A percentile compares a stretch with the other conserved stretches of the same genome.
phyloP scores from a whole-genome alignment of 129 eudicot genomes.

The Flaveria ramosissima region DNA sequence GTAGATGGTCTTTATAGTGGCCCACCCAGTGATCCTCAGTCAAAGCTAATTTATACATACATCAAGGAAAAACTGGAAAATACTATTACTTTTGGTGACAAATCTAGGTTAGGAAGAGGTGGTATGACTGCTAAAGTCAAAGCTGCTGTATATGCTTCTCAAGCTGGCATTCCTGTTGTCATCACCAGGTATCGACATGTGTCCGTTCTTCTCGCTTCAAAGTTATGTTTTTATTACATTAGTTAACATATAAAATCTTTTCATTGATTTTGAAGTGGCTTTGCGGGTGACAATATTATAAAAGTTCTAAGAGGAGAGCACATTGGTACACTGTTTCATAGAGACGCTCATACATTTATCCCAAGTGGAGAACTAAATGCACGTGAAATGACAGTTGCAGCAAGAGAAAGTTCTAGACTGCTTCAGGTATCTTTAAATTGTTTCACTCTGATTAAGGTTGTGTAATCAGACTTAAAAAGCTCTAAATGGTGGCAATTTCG shows the following conservation, averaged over 20 bases:
- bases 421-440: slow-evolving; percentile 63
- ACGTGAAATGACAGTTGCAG: slow-evolving; percentile 91
- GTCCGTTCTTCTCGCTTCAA: neutral
- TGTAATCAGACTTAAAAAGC: neutral
- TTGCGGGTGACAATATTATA: slow-evolving; percentile 67
- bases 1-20: slow-evolving; percentile 97
- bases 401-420: slow-evolving; percentile 86
- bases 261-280: slow-evolving; percentile 59
- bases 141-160: slow-evolving; percentile 92
- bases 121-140: slow-evolving; percentile 99
- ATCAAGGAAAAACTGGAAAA: slow-evolving; percentile 80
- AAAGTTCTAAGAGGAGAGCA: slow-evolving; percentile 68
- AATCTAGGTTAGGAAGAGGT: slow-evolving; percentile 93
- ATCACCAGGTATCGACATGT: slow-evolving; percentile 69
- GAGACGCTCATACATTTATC: slow-evolving; percentile 70
- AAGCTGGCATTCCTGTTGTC: slow-evolving; percentile 92
- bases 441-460: slow-evolving; percentile 18
- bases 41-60: slow-evolving; percentile 78
- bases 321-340: slow-evolving; percentile 84
- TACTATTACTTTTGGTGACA: slow-evolving; percentile 89
- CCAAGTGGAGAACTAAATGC: slow-evolving; percentile 60
- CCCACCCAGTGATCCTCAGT: slow-evolving; percentile 84
- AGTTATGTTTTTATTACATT: neutral
- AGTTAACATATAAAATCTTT: slow-evolving; percentile 12
- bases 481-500: neutral